These are phyloP conservation scores for Cyclotella atomus DNA, from an alignment of 108 stramenopile species.

Conservation along the genomic window DNA sequence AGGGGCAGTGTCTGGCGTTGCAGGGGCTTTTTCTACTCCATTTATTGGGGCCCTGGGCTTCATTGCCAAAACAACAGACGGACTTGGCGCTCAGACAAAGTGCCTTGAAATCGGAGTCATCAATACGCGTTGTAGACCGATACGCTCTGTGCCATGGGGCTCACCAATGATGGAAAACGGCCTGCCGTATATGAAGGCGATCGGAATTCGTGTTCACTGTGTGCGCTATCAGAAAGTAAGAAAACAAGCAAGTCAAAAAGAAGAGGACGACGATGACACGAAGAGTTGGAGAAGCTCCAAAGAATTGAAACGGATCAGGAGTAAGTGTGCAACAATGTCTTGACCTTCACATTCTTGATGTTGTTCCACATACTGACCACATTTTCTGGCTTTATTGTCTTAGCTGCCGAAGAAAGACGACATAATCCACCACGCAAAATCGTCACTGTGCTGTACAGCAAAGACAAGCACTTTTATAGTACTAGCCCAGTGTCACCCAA, in stretches of 20 bases:
- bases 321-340: too few relatives aligned
- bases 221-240: slow-evolving; percentile 45
- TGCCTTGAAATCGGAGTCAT: slow-evolving; percentile 36
- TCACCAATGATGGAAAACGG: slow-evolving; percentile 30
- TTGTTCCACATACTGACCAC: background rate
- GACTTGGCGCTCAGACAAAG: slow-evolving; percentile 31
- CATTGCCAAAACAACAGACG: slow-evolving; percentile 43
- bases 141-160: slow-evolving; percentile 38
- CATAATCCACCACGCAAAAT: slow-evolving; percentile 27
- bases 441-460: slow-evolving; percentile 27
- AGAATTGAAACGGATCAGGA: slow-evolving; percentile 16
- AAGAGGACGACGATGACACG: background rate
- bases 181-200: slow-evolving; percentile 44
- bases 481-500: slow-evolving; percentile 21
- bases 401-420: slow-evolving; percentile 37
- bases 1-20: slow-evolving; percentile 33
- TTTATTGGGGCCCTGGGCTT: slow-evolving; percentile 43
- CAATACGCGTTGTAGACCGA: slow-evolving; percentile 47
- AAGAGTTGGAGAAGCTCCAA: background rate
- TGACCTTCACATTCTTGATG: background rate
- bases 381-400: background rate
- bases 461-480: slow-evolving; percentile 17
- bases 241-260: background rate
- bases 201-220: slow-evolving; percentile 45
- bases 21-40: slow-evolving; percentile 23